A percentile compares a stretch with the other conserved stretches of the same genome.
phyloP scores from a whole-genome alignment of 2,329 filamentous ascomycete genomes.

The Fusarium coicis region DNA sequence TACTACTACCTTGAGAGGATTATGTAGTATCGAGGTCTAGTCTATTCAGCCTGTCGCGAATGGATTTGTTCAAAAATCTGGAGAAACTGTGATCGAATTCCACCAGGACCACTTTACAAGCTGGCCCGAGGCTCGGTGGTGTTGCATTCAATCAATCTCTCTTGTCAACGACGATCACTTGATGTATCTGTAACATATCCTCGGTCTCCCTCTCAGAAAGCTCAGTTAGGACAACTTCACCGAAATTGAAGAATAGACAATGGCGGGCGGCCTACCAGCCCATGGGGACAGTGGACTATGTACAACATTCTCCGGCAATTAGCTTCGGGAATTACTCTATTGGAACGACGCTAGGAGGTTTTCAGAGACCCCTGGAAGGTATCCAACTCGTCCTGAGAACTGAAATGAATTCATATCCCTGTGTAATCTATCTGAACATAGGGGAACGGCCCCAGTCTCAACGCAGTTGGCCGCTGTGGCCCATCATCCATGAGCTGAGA shows the following conservation, averaged over 20 bases:
- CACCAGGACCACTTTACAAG: not conserved
- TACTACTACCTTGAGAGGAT: not conserved
- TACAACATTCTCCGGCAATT: constrained; percentile 8
- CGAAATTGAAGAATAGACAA: constrained; percentile 14
- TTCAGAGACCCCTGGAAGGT: constrained; percentile 9
- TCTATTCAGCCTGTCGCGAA: not conserved
- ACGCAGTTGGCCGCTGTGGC: constrained; percentile 18
- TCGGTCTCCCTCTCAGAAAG: not conserved
- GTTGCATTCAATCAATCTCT: constrained; percentile 8
- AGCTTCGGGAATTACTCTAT: constrained; percentile 19
- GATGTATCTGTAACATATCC: not conserved
- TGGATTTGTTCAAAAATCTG: constrained; percentile 16
- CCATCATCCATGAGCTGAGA: not conserved
- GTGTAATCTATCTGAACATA: constrained; percentile 25
- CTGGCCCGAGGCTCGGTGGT: not conserved
- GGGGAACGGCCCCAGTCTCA: constrained; percentile 15
- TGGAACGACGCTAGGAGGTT: constrained; percentile 1
- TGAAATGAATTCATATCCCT: constrained; percentile 29
- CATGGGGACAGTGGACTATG: not conserved
- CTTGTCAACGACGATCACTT: constrained; percentile 13
- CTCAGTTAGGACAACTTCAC: constrained; percentile 4
- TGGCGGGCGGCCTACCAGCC: not conserved
- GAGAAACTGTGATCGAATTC: constrained; percentile 25
- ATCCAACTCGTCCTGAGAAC: constrained; percentile 25
- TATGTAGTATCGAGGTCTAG: not conserved